These are phyloP conservation scores for Stylosanthes scabra DNA, from an alignment of 331 rosid species.

Conservation along the genomic window DNA sequence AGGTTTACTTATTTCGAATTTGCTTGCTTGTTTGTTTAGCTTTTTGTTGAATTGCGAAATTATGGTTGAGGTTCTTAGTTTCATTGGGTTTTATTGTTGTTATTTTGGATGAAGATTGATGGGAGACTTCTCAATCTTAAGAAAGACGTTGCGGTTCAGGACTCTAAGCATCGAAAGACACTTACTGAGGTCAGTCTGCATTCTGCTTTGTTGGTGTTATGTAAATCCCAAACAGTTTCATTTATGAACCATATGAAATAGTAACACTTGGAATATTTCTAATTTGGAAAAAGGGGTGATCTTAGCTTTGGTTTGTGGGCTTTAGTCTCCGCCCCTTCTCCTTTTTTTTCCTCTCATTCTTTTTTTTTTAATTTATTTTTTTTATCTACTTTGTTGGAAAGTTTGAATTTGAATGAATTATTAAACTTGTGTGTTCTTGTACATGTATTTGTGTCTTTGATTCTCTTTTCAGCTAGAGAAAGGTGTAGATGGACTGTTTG, in stretches of 20 bases:
- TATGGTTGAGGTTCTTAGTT: background rate
- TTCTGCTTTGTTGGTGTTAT: conserved; percentile 25
- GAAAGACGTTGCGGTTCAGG: conserved; percentile 91
- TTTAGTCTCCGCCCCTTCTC: background rate
- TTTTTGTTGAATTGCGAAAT: background rate
- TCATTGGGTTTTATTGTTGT: conserved; percentile 2
- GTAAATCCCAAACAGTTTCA: background rate
- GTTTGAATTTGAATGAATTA: conserved; percentile 30
- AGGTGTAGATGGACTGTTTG: conserved; percentile 98
- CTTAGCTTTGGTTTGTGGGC: background rate
- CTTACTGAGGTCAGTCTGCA: conserved; percentile 75
- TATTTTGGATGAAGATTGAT: conserved; percentile 66
- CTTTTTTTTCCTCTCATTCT: background rate
- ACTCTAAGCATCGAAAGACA: conserved; percentile 92
- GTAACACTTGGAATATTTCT: conserved; percentile 7
- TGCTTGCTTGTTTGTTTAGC: background rate
- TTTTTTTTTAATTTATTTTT: background rate
- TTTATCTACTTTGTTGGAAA: background rate
- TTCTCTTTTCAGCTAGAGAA: conserved; percentile 82
- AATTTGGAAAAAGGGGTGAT: background rate
- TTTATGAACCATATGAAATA: conserved; percentile 2
- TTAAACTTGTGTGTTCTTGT: background rate
- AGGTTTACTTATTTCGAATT: conserved; percentile 49
- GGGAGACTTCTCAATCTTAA: conserved; percentile 83
- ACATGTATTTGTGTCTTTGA: background rate